Conservation (phyloP, 2,329 filamentous ascomycete species). For the Aspergillus sp. region DNA sequence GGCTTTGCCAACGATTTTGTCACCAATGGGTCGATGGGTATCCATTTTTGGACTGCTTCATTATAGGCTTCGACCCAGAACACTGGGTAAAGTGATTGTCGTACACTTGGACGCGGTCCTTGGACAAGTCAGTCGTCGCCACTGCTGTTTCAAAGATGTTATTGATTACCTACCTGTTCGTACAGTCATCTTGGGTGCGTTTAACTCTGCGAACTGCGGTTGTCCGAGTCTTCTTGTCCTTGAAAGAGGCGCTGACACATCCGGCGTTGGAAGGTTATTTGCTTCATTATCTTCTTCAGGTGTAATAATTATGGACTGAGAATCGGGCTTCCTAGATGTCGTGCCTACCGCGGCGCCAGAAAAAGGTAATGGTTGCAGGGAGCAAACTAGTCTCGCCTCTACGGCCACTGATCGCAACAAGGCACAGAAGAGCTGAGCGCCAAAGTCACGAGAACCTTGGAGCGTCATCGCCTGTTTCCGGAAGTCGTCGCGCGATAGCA, state of each 20-base stretch:
- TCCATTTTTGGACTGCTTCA: slow-evolving; percentile 79
- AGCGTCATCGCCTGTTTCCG: slow-evolving; percentile 58
- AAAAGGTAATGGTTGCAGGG: slow-evolving; percentile 73
- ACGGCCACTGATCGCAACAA: slow-evolving; percentile 76
- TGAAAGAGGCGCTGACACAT: slow-evolving; percentile 9
- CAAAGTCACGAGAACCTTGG: slow-evolving; percentile 78
- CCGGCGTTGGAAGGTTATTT: slow-evolving; percentile 15
- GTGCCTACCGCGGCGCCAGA: slow-evolving; percentile 35
- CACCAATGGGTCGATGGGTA: slow-evolving; percentile 76
- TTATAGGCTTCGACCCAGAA: slow-evolving; percentile 96
- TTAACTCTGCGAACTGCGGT: slow-evolving; percentile 24
- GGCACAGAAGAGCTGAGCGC: slow-evolving; percentile 84
- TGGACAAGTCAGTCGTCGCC: slow-evolving; percentile 13
- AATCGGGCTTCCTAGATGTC: slow-evolving; percentile 33
- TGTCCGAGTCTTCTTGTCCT: slow-evolving; percentile 27
- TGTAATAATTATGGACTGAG: slow-evolving; percentile 30
- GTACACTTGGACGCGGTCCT: slow-evolving; percentile 40
- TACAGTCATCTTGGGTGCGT: slow-evolving; percentile 10
- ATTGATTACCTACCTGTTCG: slow-evolving; percentile 13
- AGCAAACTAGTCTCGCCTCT: slow-evolving; percentile 76
- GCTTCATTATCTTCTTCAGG: slow-evolving; percentile 29
- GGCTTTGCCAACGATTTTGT: slow-evolving; percentile 71
- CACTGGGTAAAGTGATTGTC: slow-evolving; percentile 69
- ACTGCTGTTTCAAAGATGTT: background rate
- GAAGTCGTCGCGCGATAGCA: slow-evolving; percentile 66